These are phyloP conservation scores for Fusarium tanahbumbuense DNA, from an alignment of 2,329 filamentous ascomycete species.

Conservation along the genomic window DNA sequence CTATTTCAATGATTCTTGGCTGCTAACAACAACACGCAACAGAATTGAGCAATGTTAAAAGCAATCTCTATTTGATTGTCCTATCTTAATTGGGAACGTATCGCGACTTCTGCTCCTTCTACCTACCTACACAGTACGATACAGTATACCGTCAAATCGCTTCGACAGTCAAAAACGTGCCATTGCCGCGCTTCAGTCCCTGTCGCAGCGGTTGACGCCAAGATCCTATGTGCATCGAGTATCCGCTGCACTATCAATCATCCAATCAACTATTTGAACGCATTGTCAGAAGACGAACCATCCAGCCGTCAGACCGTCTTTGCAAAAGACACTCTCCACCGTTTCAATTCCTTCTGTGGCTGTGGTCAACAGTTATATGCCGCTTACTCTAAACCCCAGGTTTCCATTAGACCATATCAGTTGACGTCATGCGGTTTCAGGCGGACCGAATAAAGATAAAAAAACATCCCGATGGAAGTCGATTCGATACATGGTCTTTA, in stretches of 20 bases:
- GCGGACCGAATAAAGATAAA: conserved; percentile 33
- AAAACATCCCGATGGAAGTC: background rate
- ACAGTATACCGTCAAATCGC: background rate
- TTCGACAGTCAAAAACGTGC: conserved; percentile 32
- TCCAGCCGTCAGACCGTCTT: background rate
- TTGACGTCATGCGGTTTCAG: conserved; percentile 37
- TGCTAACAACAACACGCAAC: background rate
- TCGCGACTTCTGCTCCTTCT: background rate
- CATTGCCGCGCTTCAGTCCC: conserved; percentile 18
- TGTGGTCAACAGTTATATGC: background rate
- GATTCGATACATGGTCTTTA: background rate
- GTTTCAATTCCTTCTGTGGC: conserved; percentile 9
- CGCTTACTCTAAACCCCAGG: conserved; percentile 10
- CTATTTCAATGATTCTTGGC: conserved; percentile 12
- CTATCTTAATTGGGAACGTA: background rate
- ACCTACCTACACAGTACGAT: conserved; percentile 21
- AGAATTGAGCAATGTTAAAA: background rate
- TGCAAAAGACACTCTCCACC: conserved; percentile 18
- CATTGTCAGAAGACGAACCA: background rate
- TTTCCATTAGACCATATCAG: conserved; percentile 3
- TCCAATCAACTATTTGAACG: conserved; percentile 1
- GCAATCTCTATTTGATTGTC: background rate
- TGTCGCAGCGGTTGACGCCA: conserved; percentile 1
- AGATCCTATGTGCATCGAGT: background rate
- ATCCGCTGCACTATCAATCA: background rate